Base-by-base conservation (phyloP, 495 filamentous ascomycete genomes). In the Aspergillus mulundensis region DNA sequence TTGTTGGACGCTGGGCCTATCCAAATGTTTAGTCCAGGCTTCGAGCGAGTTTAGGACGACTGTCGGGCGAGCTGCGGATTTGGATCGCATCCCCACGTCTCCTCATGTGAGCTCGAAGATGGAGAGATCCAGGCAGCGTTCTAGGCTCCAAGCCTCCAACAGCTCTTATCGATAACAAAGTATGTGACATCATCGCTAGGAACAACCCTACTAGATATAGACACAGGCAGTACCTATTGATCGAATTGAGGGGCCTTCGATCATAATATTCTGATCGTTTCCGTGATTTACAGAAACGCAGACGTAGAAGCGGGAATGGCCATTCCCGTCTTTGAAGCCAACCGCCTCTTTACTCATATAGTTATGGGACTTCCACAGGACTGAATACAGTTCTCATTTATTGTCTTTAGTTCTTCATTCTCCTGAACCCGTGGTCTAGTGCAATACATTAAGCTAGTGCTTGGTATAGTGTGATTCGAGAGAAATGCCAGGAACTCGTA, bases 401-500 rank as follows among this genome's bases (percentile, higher is more conserved):
- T n/a, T n/a, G n/a, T n/a, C n/a, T n/a, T n/a, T n/a, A n/a, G n/a
- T n/a, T 28, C 4, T 28, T 28, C 8, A 34, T 34, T 16, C n/a
- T 48, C 11, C 32, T 10, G 12, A 7, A 14, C 12, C 32, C 11
- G 2, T 36, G 12, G 3, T 36, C 5, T 7, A 36, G 6, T 36
- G 32, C 11, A 36, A 14, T 7, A 36, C 12, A 15, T 11, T 11
- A 10, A 36, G 5, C 41, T 28, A 18, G n/a, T 53, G 39, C 42
- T 41, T 40, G 38, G 38, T 40, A 18, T 40, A 16, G 18, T 40
- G n/a, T 8, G 38, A 18, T 40, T 57, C 23, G 8, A 73, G 60
- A 45, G 69, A 73, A 14, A 79, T 67, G 8, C 77, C 77, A 15
- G 70, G 64, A 28, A 85, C 66, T 21, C 81, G 79, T 57, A 82